Evolutionary conservation across 2,329 filamentous ascomycete species (phyloP).

Genomic region (Cordyceps farinosa): DNA sequence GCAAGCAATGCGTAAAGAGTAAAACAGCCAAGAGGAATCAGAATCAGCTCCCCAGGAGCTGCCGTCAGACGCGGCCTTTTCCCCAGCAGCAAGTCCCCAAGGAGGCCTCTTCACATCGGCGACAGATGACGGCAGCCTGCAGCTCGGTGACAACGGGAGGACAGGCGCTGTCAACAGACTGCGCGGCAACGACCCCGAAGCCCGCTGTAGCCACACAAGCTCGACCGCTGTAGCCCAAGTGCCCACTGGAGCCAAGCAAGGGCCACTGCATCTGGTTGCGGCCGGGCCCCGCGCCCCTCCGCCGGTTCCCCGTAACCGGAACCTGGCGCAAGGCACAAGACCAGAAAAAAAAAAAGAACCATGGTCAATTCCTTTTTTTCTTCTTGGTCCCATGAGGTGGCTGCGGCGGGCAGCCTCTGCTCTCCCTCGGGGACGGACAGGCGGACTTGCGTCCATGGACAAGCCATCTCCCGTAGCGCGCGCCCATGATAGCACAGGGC

Average conservation of each 20-base stretch:
- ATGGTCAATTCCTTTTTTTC: not conserved
- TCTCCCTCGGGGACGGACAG: no score
- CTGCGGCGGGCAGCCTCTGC: not conserved
- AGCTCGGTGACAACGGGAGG: not conserved
- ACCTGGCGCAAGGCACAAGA: slow-evolving; percentile 5
- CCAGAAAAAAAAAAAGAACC: not conserved
- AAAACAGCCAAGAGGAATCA: not conserved
- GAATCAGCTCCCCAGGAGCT: not conserved
- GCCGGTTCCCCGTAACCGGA: slow-evolving; percentile 8
- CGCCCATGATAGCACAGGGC: not conserved
- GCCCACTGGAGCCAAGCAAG: not conserved
- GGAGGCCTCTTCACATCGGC: no score
- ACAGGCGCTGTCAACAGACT: not conserved
- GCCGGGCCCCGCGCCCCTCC: slow-evolving; percentile 5
- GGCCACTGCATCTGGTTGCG: not conserved
- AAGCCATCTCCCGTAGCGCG: not conserved
- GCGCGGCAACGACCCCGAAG: not conserved
- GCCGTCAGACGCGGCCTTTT: not conserved
- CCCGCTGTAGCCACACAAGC: no score
- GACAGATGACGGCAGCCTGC: not conserved
- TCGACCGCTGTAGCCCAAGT: not conserved
- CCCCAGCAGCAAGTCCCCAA: not conserved
- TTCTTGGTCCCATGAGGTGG: not conserved
- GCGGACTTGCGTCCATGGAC: not conserved
- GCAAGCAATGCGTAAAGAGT: not conserved